Evolutionary conservation across 306 rosid species (phyloP).

Genomic region (Hippophae rhamnoides): DNA sequence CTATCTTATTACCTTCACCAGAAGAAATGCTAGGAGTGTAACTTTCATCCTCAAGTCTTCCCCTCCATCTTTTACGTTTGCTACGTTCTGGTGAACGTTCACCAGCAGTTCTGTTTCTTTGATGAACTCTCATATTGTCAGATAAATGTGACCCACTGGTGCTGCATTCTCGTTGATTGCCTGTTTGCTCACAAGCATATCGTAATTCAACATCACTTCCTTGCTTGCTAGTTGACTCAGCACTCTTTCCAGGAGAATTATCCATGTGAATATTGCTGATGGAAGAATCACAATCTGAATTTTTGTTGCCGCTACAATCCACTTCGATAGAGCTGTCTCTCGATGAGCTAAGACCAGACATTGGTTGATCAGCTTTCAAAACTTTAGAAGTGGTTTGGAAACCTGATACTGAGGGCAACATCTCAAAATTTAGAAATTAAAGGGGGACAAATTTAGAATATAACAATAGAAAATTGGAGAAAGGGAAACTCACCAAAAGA

Average conservation of each 20-base stretch:
- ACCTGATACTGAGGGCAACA: slow-evolving; percentile 36
- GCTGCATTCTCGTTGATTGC: slow-evolving; percentile 81
- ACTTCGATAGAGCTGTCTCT: slow-evolving; percentile 55
- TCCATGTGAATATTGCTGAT: slow-evolving; percentile 43
- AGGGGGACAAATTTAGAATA: not conserved
- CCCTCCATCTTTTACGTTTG: slow-evolving; percentile 95
- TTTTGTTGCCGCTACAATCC: slow-evolving; percentile 55
- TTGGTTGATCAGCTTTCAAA: slow-evolving; percentile 44
- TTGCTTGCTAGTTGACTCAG: slow-evolving; percentile 59
- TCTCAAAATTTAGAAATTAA: not conserved
- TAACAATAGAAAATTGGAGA: not conserved
- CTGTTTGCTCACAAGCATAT: slow-evolving; percentile 44
- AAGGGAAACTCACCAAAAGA: slow-evolving; percentile 23
- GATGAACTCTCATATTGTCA: slow-evolving; percentile 47
- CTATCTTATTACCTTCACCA: slow-evolving; percentile 46
- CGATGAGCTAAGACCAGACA: slow-evolving; percentile 40
- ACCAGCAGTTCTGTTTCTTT: slow-evolving; percentile 42
- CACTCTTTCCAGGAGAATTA: slow-evolving; percentile 71
- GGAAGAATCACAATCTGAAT: slow-evolving; percentile 76
- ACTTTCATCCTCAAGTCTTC: slow-evolving; percentile 60
- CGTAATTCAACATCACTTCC: slow-evolving; percentile 61
- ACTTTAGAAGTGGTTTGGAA: slow-evolving; percentile 38
- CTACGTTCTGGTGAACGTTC: slow-evolving; percentile 67
- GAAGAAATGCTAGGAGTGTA: slow-evolving; percentile 32
- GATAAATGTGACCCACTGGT: slow-evolving; percentile 70